Evolutionary conservation across 257 asterid species (phyloP).

Genomic region (Anisodus tanguticus): DNA sequence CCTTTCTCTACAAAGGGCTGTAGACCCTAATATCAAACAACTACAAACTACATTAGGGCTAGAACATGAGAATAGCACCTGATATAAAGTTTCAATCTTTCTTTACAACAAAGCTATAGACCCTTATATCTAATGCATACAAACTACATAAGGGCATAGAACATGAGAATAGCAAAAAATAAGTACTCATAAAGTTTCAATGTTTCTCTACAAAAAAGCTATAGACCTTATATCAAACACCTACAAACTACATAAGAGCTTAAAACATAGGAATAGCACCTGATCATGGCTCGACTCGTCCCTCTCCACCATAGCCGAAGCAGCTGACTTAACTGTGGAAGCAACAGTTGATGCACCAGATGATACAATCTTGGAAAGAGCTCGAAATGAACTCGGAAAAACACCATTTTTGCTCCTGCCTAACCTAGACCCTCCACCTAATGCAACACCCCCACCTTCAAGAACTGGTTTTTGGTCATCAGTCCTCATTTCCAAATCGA

Average conservation of each 20-base stretch:
- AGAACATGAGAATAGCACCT: too few relatives aligned
- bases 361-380: constrained; percentile 78
- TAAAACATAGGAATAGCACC: constrained; percentile 44
- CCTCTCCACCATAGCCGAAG: constrained; percentile 83
- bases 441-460: constrained; percentile 39
- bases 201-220: constrained; percentile 14
- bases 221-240: constrained; percentile 11
- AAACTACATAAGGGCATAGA: neutral
- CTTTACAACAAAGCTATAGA: neutral
- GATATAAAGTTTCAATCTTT: constrained; percentile 26
- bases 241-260: neutral
- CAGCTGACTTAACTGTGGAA: constrained; percentile 83
- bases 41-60: neutral
- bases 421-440: neutral
- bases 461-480: constrained; percentile 54
- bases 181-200: constrained; percentile 28
- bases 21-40: constrained; percentile 9
- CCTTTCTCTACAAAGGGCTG: constrained; percentile 7
- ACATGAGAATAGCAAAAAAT: neutral
- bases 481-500: constrained; percentile 60
- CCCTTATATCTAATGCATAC: constrained; percentile 14
- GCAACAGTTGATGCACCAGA: constrained; percentile 88
- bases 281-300: constrained; percentile 72
- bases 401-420: constrained; percentile 57
- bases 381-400: constrained; percentile 68